Conservation (phyloP, 1,284 basidiomycete genomes). For the Exobasidium rhododendri region DNA sequence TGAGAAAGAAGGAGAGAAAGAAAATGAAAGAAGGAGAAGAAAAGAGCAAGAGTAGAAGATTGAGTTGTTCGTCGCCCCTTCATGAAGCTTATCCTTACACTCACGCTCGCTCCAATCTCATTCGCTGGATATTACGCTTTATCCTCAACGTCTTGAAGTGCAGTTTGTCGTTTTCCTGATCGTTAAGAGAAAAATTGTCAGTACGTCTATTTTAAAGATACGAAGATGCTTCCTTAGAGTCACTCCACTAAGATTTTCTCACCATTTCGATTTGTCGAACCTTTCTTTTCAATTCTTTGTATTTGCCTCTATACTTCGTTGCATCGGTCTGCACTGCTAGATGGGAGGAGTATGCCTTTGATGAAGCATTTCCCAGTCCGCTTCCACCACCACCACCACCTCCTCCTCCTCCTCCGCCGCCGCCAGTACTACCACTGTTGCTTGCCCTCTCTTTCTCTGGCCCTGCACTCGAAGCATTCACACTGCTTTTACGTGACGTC, state of each 20-base stretch:
- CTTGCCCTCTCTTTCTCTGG: neutral
- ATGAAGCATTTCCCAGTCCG: constrained; percentile 21
- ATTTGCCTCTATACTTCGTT: constrained; percentile 81
- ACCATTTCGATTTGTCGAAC: constrained; percentile 75
- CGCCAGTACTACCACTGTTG: neutral
- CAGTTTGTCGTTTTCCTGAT: constrained; percentile 82
- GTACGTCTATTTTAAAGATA: too few relatives aligned
- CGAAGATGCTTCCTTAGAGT: too few relatives aligned
- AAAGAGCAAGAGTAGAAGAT: neutral
- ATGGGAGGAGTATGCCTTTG: constrained; percentile 48
- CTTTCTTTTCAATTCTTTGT: constrained; percentile 83
- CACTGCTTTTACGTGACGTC: neutral
- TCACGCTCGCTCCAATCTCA: constrained; percentile 84
- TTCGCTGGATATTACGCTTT: constrained; percentile 78
- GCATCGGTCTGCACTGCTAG: constrained; percentile 63
- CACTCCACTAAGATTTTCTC: constrained; percentile 25
- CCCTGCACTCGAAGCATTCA: neutral
- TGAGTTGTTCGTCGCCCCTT: too few relatives aligned
- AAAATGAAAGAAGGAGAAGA: neutral
- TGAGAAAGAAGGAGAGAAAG: neutral
- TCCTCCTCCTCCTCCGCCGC: neutral
- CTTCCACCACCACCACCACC: neutral
- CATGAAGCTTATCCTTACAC: constrained; percentile 58
- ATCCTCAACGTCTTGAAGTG: constrained; percentile 74
- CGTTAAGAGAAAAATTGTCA: too few relatives aligned